Percentiles rank a stretch among this genome's conserved stretches.
phyloP scores from a whole-genome alignment of 345 rosid species.

The Salix udensis region DNA sequence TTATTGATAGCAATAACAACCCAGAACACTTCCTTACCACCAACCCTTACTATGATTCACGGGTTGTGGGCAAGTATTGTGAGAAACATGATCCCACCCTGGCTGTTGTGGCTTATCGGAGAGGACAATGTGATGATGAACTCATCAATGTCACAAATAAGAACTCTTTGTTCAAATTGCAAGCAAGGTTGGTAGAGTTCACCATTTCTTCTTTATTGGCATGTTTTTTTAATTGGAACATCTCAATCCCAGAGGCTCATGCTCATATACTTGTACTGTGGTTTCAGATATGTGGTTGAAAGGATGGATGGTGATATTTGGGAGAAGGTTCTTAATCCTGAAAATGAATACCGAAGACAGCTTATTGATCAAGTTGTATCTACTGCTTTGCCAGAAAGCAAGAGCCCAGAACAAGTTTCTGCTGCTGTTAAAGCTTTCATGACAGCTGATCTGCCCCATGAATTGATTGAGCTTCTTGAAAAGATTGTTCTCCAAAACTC shows the following conservation, averaged over 20 bases:
- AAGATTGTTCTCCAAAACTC: constrained; percentile 97
- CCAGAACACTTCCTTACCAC: constrained; percentile 99
- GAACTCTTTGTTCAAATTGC: constrained; percentile 90
- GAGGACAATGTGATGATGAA: constrained; percentile 98
- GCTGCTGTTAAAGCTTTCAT: constrained; percentile 82
- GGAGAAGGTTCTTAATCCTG: constrained; percentile 93
- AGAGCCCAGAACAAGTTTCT: constrained; percentile 87
- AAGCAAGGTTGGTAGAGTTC: constrained; percentile 70
- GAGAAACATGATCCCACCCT: constrained; percentile 99
- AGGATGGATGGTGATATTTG: constrained; percentile 98
- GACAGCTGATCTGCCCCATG: constrained; percentile 79
- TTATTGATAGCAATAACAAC: constrained; percentile 96
- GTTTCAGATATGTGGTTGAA: constrained; percentile 89
- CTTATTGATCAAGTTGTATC: constrained; percentile 98
- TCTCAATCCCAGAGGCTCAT: background rate
- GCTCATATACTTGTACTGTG: constrained; percentile 23
- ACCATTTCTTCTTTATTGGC: background rate
- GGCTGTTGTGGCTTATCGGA: constrained; percentile 93
- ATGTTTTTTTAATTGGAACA: background rate
- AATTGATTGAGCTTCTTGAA: constrained; percentile 82
- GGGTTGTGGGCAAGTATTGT: constrained; percentile 97
- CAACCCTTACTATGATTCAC: constrained; percentile 95
- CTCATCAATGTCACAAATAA: constrained; percentile 95
- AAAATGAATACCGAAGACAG: constrained; percentile 81
- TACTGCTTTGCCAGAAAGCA: constrained; percentile 88